Evolutionary conservation across 345 rosid genomes (phyloP).

Genomic region (Chamaenerion angustifolium): DNA sequence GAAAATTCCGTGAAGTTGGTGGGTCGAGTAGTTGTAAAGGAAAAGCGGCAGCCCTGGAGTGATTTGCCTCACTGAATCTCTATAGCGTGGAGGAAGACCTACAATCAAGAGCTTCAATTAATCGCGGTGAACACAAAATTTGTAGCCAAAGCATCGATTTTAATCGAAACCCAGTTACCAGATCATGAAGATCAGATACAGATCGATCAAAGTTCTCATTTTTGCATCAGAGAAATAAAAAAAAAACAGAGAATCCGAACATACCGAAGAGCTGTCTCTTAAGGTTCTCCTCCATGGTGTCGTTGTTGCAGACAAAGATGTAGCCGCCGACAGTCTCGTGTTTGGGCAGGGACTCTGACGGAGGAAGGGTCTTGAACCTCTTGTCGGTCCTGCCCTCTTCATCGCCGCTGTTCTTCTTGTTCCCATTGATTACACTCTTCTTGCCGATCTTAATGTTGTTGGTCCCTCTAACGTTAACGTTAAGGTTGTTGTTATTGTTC

Average conservation of each 20-base stretch:
- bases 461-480: constrained; percentile 16
- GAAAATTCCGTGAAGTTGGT: constrained; percentile 89
- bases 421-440: constrained; percentile 26
- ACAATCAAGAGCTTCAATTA: not conserved
- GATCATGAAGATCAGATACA: no score
- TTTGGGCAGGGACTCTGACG: constrained; percentile 74
- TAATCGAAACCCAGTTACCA: no score
- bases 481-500: constrained; percentile 9
- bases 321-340: constrained; percentile 88
- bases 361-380: constrained; percentile 93
- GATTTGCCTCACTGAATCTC: constrained; percentile 85
- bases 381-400: constrained; percentile 31
- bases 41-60: constrained; percentile 94
- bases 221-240: no score
- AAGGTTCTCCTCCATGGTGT: constrained; percentile 90
- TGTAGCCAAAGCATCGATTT: no score
- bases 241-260: not conserved
- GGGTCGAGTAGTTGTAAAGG: constrained; percentile 93
- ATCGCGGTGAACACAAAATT: not conserved
- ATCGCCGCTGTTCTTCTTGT: constrained; percentile 25
- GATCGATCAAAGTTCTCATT: no score
- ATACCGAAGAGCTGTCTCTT: constrained; percentile 77
- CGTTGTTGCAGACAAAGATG: constrained; percentile 95
- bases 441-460: constrained; percentile 18
- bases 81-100: constrained; percentile 88